Evolutionary conservation across 495 filamentous ascomycete genomes (phyloP).

Genomic region (Aspergillus hancockii): DNA sequence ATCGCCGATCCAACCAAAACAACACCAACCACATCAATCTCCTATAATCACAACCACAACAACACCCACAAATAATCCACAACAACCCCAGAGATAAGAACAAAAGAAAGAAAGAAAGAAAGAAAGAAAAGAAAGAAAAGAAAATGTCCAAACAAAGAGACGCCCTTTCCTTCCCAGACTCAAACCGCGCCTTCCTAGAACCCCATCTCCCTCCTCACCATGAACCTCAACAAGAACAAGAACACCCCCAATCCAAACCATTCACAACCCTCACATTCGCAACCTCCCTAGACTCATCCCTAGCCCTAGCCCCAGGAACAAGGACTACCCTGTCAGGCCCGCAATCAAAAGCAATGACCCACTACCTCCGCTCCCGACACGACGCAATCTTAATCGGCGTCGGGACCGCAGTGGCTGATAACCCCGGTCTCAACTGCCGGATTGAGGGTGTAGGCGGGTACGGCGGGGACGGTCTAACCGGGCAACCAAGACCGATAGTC

Average conservation of each 20-base stretch:
- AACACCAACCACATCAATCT: not conserved
- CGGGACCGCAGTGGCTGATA: slow-evolving; percentile 79
- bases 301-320: slow-evolving; percentile 71
- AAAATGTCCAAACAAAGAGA: slow-evolving; percentile 23
- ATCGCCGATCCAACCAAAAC: no score
- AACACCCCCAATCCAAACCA: slow-evolving; percentile 18
- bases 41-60: not conserved
- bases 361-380: slow-evolving; percentile 80
- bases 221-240: not conserved
- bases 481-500: slow-evolving; percentile 77
- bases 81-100: not conserved
- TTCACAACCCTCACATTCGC: slow-evolving; percentile 88
- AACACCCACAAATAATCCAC: not conserved
- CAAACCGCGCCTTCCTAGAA: slow-evolving; percentile 42
- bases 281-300: slow-evolving; percentile 75
- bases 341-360: slow-evolving; percentile 86
- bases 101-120: not conserved
- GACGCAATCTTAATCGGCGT: slow-evolving; percentile 86
- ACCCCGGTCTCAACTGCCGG: slow-evolving; percentile 82
- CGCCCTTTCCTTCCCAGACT: slow-evolving; percentile 39
- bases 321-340: slow-evolving; percentile 79
- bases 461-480: slow-evolving; percentile 38
- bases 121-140: not conserved
- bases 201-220: slow-evolving; percentile 41
- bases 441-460: slow-evolving; percentile 57